Evolutionary conservation across 1,284 basidiomycete species (phyloP).

Genomic region (Athelia psychrophila): DNA sequence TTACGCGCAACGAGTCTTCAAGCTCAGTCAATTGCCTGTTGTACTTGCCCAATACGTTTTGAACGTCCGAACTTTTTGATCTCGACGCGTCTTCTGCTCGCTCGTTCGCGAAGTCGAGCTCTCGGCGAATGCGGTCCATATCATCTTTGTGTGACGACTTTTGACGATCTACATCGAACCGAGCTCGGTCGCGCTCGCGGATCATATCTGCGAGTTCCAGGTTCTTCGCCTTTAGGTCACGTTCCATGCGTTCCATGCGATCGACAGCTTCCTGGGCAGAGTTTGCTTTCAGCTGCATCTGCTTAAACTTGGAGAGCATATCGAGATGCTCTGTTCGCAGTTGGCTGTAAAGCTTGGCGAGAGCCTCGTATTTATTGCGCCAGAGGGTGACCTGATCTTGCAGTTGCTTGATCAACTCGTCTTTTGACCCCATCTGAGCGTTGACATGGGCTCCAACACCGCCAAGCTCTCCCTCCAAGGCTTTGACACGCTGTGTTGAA

Average conservation of each 20-base stretch:
- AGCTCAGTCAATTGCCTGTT: constrained; percentile 96
- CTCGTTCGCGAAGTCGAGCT: constrained; percentile 97
- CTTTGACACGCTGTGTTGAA: constrained; percentile 81
- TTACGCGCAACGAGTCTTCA: constrained; percentile 88
- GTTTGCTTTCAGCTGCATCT: constrained; percentile 96
- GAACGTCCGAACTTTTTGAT: constrained; percentile 92
- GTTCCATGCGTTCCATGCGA: constrained; percentile 98
- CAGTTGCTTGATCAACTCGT: constrained; percentile 93
- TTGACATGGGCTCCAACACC: constrained; percentile 80
- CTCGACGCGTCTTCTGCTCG: constrained; percentile 92
- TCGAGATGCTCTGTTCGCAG: constrained; percentile 97
- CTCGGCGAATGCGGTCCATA: constrained; percentile 88
- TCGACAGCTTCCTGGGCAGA: constrained; percentile 99
- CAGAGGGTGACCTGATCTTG: constrained; percentile 97
- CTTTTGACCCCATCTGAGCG: constrained; percentile 90
- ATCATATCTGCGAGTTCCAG: constrained; percentile 99
- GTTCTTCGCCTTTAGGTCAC: constrained; percentile 98
- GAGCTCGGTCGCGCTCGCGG: constrained; percentile 92
- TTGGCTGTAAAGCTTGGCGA: constrained; percentile 98
- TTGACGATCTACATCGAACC: constrained; percentile 95
- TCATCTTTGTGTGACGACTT: constrained; percentile 97
- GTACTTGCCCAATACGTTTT: constrained; percentile 86
- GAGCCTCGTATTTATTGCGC: constrained; percentile 98
- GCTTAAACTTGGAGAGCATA: constrained; percentile 96
- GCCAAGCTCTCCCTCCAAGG: constrained; percentile 88